Evolutionary conservation across 805 yeast genomes (phyloP), one percentile per base, ranked within the genome.

Genomic region (Myxozyma geophila): DNA sequence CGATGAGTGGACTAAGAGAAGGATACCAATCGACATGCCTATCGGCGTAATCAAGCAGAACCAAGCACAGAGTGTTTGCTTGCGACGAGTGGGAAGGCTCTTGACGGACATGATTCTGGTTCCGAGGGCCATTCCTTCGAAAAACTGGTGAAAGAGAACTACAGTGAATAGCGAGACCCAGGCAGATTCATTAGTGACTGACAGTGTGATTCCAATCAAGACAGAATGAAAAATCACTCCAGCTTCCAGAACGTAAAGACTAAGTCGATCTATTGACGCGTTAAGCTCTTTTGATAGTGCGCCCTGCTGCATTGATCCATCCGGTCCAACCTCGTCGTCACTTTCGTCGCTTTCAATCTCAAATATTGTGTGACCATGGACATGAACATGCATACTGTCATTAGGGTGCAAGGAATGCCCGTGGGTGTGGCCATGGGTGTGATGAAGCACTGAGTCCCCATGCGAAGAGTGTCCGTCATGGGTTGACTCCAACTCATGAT

Each of bases 91-190:
- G 13, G 69, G 46, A 5, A 66, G 36, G 7, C 67, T 54, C n/a
- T 44, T 57, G 0, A 84, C 79, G 37, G 80, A 81, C 0, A 91
- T 88, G 43, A 88, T 80, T 75, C 96, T 83, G 8, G 93, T 82
- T 28, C 96, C 96, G 68, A 90, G 79, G 63, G 96, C 96, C 54
- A 90, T 80, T 55, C 96, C 96, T 77, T 90, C 96, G 72, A 90
- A 90, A 79, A 86, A 80, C 76, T 90, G 96, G 74, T 90, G 93
- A 81, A 88, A 88, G 5, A 86, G 84, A 47, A 84, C 67, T 8
- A 88, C 93, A 55, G 85, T 78, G 71, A 86, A 88, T 52, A 88
- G 78, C 5, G 89, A 81, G 50, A 76, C 79, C 73, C 87, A 88
- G 71, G 87, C 89, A 10, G 92, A 80, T 85, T 83, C 86, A 51